A percentile compares a stretch with the other conserved stretches of the same genome.
phyloP scores from a whole-genome alignment of 2,329 filamentous ascomycete species.

The Ophiostoma montium region DNA sequence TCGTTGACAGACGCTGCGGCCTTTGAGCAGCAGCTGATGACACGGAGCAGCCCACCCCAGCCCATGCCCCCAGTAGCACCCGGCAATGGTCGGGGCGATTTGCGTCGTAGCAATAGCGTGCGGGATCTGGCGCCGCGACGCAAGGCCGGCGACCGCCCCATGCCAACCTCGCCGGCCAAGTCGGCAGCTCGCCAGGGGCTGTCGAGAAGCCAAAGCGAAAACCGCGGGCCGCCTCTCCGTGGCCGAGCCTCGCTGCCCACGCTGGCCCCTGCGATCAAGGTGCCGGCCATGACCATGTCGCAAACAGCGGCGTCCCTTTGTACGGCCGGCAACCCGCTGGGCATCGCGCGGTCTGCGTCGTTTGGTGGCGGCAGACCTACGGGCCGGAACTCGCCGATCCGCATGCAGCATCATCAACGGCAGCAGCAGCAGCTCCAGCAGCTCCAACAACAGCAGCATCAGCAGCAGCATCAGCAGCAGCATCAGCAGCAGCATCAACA shows the following conservation, averaged over 20 bases:
- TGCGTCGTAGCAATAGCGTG: slow-evolving; percentile 32
- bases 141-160: slow-evolving; percentile 27
- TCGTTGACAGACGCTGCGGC: slow-evolving; percentile 7
- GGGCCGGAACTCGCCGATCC: slow-evolving; percentile 39
- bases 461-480: slow-evolving; percentile 4
- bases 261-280: slow-evolving; percentile 31
- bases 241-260: slow-evolving; percentile 29
- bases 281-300: slow-evolving; percentile 11
- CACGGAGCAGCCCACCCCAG: slow-evolving; percentile 15
- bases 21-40: slow-evolving; percentile 17
- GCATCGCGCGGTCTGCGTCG: slow-evolving; percentile 23
- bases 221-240: slow-evolving; percentile 29
- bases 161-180: slow-evolving; percentile 38
- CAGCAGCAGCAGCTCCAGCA: slow-evolving; percentile 1
- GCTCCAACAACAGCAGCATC: slow-evolving; percentile 5
- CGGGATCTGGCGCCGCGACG: slow-evolving; percentile 28
- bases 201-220: slow-evolving; percentile 41
- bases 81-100: slow-evolving; percentile 20
- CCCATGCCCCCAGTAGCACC: slow-evolving; percentile 18
- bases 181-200: slow-evolving; percentile 32
- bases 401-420: slow-evolving; percentile 26
- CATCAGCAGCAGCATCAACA: slow-evolving; percentile 5
- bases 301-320: not conserved
- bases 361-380: slow-evolving; percentile 24
- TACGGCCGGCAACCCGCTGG: slow-evolving; percentile 14